Conservation (phyloP, 2,329 filamentous ascomycete species). For the Periconia sp. region DNA sequence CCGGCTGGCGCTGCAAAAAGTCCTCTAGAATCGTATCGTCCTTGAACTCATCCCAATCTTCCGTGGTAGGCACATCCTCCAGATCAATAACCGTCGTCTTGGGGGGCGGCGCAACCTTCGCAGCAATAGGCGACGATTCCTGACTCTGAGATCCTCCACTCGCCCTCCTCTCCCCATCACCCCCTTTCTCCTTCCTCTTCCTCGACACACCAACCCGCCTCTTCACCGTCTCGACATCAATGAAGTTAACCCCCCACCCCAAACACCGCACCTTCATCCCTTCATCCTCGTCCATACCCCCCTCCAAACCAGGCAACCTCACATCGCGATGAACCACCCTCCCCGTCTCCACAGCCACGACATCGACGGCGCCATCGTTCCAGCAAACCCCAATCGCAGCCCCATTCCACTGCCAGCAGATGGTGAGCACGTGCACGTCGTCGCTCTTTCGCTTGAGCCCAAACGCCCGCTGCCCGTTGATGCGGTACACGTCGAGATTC, state of each 20-base stretch:
- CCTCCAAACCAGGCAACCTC: constrained; percentile 14
- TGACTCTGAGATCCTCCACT: not conserved
- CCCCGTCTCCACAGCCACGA: constrained; percentile 77
- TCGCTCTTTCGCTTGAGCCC: constrained; percentile 48
- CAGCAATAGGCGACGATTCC: constrained; percentile 1
- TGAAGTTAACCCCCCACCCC: constrained; percentile 59
- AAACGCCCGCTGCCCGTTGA: constrained; percentile 73
- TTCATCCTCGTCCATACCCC: constrained; percentile 5
- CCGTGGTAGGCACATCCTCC: constrained; percentile 22
- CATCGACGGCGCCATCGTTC: constrained; percentile 75
- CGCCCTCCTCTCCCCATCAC: constrained; percentile 3
- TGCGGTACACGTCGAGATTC: constrained; percentile 73
- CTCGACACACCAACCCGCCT: constrained; percentile 38
- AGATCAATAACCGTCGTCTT: constrained; percentile 18
- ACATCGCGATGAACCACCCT: constrained; percentile 71
- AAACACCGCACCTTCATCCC: constrained; percentile 46
- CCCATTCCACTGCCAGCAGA: constrained; percentile 55
- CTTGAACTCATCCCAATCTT: constrained; percentile 37
- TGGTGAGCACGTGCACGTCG: constrained; percentile 34
- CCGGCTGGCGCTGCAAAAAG: constrained; percentile 42
- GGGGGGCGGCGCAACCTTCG: constrained; percentile 10
- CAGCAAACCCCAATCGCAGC: constrained; percentile 81
- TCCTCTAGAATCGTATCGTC: constrained; percentile 42
- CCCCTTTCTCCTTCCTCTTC: constrained; percentile 11
- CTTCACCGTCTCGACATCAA: constrained; percentile 50